Evolutionary conservation across 2,329 filamentous ascomycete genomes (phyloP).

Genomic region (Fusarium albosuccineum): DNA sequence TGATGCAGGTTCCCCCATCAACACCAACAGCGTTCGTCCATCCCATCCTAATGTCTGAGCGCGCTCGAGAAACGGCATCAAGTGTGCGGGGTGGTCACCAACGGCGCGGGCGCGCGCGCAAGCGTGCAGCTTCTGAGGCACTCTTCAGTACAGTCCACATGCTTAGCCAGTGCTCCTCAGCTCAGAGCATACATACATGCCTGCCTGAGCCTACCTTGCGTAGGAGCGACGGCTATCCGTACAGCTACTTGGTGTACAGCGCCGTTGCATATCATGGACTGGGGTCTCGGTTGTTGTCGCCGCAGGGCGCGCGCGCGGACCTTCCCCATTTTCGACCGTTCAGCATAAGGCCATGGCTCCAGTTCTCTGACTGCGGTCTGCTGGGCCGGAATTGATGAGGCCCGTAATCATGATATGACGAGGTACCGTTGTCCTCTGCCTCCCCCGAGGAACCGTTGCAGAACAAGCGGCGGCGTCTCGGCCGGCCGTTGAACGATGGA

Average conservation of each 20-base stretch:
- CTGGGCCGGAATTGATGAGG: slow-evolving; percentile 34
- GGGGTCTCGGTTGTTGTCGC: slow-evolving; percentile 23
- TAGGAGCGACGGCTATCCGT: too few relatives aligned
- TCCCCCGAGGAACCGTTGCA: slow-evolving; percentile 1
- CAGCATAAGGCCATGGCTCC: slow-evolving; percentile 36
- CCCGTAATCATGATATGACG: slow-evolving; percentile 28
- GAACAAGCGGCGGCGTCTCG: background rate
- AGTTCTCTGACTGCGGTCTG: slow-evolving; percentile 34
- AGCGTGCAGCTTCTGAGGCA: slow-evolving; percentile 15
- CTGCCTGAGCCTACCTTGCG: too few relatives aligned
- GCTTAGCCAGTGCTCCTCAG: too few relatives aligned
- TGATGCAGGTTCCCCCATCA: slow-evolving; percentile 13
- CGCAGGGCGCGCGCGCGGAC: slow-evolving; percentile 25
- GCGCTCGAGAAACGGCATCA: slow-evolving; percentile 4
- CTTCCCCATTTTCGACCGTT: slow-evolving; percentile 32
- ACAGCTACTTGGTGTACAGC: background rate
- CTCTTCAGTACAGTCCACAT: background rate
- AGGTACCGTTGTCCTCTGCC: slow-evolving; percentile 12
- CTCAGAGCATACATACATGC: too few relatives aligned
- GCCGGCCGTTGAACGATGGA: slow-evolving; percentile 3
- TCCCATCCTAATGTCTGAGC: slow-evolving; percentile 6
- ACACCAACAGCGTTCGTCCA: background rate
- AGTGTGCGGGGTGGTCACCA: slow-evolving; percentile 17
- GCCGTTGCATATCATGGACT: slow-evolving; percentile 19
- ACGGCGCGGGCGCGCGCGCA: slow-evolving; percentile 9